These are phyloP conservation scores for Coniferiporia weirii DNA, from an alignment of 1,284 basidiomycete species.

Conservation along the genomic window DNA sequence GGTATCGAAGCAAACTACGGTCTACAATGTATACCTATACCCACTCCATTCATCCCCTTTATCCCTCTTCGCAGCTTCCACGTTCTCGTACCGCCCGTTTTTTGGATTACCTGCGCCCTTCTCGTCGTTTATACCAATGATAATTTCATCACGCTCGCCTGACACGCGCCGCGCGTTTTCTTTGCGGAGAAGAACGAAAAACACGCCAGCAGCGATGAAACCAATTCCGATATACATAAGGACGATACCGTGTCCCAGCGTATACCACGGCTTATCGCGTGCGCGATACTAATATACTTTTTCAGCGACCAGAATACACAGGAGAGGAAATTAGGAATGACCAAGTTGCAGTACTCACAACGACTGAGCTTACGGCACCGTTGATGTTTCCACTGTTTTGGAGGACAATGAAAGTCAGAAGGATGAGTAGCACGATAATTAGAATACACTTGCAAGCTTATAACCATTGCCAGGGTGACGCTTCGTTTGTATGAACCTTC, in stretches of 20 bases:
- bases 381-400: conserved; percentile 57
- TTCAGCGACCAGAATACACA: conserved; percentile 4
- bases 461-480: conserved; percentile 65
- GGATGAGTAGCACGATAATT: background rate
- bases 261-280: conserved; percentile 63
- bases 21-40: conserved; percentile 41
- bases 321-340: background rate
- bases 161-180: conserved; percentile 61
- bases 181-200: conserved; percentile 43
- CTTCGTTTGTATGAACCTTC: conserved; percentile 75
- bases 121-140: conserved; percentile 38
- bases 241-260: conserved; percentile 61
- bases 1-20: background rate
- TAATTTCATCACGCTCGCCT: conserved; percentile 65
- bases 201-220: conserved; percentile 42
- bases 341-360: conserved; percentile 37
- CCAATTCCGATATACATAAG: conserved; percentile 68
- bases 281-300: conserved; percentile 50
- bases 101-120: conserved; percentile 20
- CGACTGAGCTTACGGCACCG: conserved; percentile 66
- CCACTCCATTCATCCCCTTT: conserved; percentile 60
- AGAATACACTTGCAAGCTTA: conserved; percentile 45
- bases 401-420: background rate
- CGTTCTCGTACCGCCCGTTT: conserved; percentile 37
- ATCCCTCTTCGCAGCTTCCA: conserved; percentile 48